These are phyloP conservation scores for Vanderwaltozyma yarrowii DNA, from an alignment of 805 yeast genomes.

Conservation along the genomic window DNA sequence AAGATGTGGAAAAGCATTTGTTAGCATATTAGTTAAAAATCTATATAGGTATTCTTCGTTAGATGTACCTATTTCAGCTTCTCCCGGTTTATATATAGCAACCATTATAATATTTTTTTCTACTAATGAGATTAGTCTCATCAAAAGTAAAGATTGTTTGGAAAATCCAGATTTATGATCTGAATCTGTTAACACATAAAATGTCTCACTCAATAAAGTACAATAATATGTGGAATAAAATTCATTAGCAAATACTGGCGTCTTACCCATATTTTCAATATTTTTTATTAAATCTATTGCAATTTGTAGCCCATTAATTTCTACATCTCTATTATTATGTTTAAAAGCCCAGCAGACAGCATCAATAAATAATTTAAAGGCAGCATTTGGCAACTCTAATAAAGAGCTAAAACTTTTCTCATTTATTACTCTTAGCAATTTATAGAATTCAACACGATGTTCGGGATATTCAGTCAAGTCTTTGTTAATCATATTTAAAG, in stretches of 20 bases:
- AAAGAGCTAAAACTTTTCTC: conserved; percentile 66
- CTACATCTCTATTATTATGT: conserved; percentile 90
- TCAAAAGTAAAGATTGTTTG: conserved; percentile 68
- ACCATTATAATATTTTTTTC: conserved; percentile 56
- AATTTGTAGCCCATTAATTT: conserved; percentile 69
- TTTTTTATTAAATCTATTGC: conserved; percentile 72
- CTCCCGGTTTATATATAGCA: conserved; percentile 62
- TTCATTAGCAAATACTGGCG: conserved; percentile 52
- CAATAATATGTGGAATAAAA: conserved; percentile 80
- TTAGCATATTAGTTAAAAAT: conserved; percentile 63
- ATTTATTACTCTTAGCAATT: conserved; percentile 5
- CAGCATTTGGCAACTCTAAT: conserved; percentile 70
- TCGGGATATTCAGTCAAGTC: conserved; percentile 93
- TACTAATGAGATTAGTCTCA: conserved; percentile 67
- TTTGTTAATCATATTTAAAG: conserved; percentile 84
- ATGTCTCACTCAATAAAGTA: conserved; percentile 76
- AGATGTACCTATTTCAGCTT: conserved; percentile 68
- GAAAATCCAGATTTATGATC: conserved; percentile 93
- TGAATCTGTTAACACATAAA: conserved; percentile 82
- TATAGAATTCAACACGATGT: conserved; percentile 61
- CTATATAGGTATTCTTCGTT: conserved; percentile 67
- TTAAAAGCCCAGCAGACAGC: conserved; percentile 95
- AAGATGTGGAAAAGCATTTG: conserved; percentile 77
- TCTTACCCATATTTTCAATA: conserved; percentile 56
- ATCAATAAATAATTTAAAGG: conserved; percentile 76